phyloP scores from a whole-genome alignment of 2,329 filamentous ascomycete genomes.

The Myriangium duriaei region DNA sequence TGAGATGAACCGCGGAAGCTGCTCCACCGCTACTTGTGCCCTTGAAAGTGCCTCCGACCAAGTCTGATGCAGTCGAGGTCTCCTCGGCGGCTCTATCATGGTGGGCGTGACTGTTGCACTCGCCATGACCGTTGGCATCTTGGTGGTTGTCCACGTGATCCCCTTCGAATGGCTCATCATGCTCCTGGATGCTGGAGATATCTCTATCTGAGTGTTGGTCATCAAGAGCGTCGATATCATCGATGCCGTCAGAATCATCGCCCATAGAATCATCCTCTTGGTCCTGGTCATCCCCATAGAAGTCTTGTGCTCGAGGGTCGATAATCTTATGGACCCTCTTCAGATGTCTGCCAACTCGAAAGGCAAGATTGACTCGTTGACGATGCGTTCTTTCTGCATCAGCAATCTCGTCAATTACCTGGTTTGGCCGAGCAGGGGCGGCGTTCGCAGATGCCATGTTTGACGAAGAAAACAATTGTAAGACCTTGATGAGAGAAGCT shows the following conservation, averaged over 20 bases:
- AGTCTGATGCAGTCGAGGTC: not conserved
- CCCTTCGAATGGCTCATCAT: not conserved
- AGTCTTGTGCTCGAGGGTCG: not conserved
- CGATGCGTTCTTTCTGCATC: not conserved
- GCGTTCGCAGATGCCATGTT: too few species aligned
- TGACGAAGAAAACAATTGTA: too few species aligned
- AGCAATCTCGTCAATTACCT: too few species aligned
- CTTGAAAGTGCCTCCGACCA: not conserved
- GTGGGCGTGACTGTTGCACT: not conserved
- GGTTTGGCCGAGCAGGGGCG: too few species aligned
- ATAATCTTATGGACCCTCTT: not conserved
- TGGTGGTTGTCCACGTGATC: not conserved
- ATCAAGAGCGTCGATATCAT: not conserved
- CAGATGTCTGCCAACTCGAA: not conserved
- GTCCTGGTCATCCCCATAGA: not conserved
- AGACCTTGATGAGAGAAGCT: too few species aligned
- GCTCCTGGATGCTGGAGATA: not conserved
- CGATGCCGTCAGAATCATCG: not conserved
- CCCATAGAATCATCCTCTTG: not conserved
- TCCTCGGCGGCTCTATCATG: not conserved
- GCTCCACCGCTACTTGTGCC: too few species aligned
- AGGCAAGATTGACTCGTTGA: not conserved
- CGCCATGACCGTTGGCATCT: not conserved
- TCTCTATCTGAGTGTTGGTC: not conserved
- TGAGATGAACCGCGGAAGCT: not conserved